These are phyloP conservation scores for Arbutus unedo DNA, from an alignment of 148 eudicot genomes.

Conservation along the genomic window DNA sequence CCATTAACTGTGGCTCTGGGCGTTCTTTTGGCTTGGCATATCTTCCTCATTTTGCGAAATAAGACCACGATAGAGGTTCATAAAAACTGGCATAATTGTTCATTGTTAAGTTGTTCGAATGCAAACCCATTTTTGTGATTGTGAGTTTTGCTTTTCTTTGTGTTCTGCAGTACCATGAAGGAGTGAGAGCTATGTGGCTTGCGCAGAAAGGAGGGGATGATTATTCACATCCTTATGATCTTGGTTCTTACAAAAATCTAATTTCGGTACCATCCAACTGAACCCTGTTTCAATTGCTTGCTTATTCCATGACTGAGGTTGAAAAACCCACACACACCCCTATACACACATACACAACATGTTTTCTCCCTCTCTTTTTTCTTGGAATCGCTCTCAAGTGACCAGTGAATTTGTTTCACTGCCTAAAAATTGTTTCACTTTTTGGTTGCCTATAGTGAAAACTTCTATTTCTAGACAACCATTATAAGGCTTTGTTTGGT, in stretches of 20 bases:
- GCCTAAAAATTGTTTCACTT: background rate
- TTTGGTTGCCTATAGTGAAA: background rate
- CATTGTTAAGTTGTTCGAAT: background rate
- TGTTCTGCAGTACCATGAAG: constrained; percentile 77
- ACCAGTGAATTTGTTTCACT: background rate
- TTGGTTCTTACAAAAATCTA: constrained; percentile 77
- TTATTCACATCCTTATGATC: constrained; percentile 89
- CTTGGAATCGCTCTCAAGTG: background rate
- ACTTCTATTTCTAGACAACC: background rate
- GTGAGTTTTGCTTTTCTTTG: background rate
- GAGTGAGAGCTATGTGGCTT: constrained; percentile 96
- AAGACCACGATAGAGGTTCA: constrained; percentile 95
- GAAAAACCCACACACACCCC: background rate
- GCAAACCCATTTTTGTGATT: background rate
- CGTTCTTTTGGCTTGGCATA: constrained; percentile 83
- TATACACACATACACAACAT: background rate
- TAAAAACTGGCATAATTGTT: constrained; percentile 1
- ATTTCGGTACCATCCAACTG: constrained; percentile 36
- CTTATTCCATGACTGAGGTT: background rate
- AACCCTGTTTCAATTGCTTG: background rate
- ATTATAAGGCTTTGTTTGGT: background rate
- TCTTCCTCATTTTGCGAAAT: constrained; percentile 72
- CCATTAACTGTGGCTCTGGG: constrained; percentile 69
- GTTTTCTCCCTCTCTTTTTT: background rate
- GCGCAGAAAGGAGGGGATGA: constrained; percentile 95